Base-by-base conservation (phyloP, 1,284 basidiomycete genomes). In the Naganishia sp. region DNA sequence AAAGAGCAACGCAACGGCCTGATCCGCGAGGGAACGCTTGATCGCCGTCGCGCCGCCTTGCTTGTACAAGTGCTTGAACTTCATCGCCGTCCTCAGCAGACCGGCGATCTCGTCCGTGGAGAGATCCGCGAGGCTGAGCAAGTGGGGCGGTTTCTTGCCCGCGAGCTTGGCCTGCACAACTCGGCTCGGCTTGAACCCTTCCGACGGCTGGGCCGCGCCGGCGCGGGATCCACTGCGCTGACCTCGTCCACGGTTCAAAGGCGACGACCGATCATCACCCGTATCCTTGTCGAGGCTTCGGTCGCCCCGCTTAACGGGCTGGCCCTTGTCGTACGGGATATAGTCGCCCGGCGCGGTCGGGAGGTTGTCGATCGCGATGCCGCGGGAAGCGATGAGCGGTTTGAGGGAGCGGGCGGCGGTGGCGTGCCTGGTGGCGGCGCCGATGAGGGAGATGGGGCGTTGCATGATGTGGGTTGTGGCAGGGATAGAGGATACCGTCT, bases 1-100 rank as follows among this genome's bases (percentile, higher is more conserved):
- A 78, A 99, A 99, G 51, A 98, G 80, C 67, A 99, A 81, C 0
- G 94, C 95, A 67, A 98, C 85, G 0, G 90, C 86, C 78, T 94
- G 92, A 76, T 85, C 85, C 71, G 85, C 85, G 5, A 96, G 82
- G 2, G 86, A 86, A 75, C 89, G 60, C 7, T 39, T 57, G 31
- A 77, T 31, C 1, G 51, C 18, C 21, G 32, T 11, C 21, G 61
- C 42, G 13, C 61, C 61, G 9, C 51, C 50, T 56, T 52, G 56
- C 69, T 79, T 79, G 67, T 35, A 47, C 17, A 75, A 46, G 46
- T 70, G 67, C 68, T 80, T 80, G 70, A 73, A 68, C 2, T 72
- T 68, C 6, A 77, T 68, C 9, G 79, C 75, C 13, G 64, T 53
- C n/a, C 63, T 47, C 39, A 80, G 68, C 6, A 79, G 69, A 0